Conservation (phyloP, 2,329 filamentous ascomycete species). For the Fonsecaea monophora region DNA sequence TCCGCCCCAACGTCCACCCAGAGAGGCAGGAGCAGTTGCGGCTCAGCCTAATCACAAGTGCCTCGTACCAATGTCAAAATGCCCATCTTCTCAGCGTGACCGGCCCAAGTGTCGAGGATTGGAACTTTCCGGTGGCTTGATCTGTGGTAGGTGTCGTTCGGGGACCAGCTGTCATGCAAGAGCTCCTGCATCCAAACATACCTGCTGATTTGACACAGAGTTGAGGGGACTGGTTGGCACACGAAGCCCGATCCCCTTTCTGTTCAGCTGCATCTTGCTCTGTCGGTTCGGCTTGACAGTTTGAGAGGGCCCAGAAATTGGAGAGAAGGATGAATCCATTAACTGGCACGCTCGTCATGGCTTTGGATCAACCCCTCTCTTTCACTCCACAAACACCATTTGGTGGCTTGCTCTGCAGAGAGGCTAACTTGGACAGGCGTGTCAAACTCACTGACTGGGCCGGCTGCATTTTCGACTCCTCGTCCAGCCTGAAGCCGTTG, state of each 20-base stretch:
- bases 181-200: background rate
- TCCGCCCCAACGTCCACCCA: background rate
- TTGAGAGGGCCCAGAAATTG: background rate
- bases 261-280: conserved; percentile 3
- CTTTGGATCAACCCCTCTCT: background rate
- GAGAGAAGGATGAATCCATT: background rate
- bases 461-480: background rate
- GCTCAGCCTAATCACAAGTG: conserved; percentile 22
- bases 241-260: background rate
- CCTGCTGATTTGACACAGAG: background rate
- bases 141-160: conserved; percentile 16
- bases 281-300: conserved; percentile 1
- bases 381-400: background rate
- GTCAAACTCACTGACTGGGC: background rate
- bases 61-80: background rate
- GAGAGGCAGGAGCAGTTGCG: conserved; percentile 3
- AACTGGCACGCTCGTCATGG: background rate
- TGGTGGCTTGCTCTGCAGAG: conserved; percentile 11
- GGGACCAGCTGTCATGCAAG: background rate
- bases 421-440: conserved; percentile 5
- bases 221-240: background rate
- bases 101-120: background rate
- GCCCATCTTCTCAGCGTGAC: conserved; percentile 3
- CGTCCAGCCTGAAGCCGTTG: background rate
- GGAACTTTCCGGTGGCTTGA: conserved; percentile 17